These are phyloP conservation scores for Dryadomyces quercivorus DNA, from an alignment of 2,329 filamentous ascomycete genomes.

Conservation along the genomic window DNA sequence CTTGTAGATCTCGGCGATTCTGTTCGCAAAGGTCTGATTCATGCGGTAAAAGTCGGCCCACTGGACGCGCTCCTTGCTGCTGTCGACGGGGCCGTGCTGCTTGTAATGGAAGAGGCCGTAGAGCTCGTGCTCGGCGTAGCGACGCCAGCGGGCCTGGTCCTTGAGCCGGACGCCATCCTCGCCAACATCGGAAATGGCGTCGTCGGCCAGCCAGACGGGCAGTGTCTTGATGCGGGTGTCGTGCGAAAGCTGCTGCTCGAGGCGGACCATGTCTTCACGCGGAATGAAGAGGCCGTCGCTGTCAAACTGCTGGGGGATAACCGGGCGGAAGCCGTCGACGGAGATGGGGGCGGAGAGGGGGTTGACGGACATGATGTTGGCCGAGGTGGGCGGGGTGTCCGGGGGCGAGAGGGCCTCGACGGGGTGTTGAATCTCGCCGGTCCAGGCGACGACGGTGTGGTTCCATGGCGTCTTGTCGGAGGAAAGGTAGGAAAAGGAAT, in stretches of 20 bases:
- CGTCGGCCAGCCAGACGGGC: constrained; percentile 82
- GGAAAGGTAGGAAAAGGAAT: constrained; percentile 78
- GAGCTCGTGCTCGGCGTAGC: constrained; percentile 82
- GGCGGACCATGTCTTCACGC: constrained; percentile 53
- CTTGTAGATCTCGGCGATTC: constrained; percentile 78
- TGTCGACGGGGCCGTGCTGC: constrained; percentile 80
- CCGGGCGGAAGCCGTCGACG: constrained; percentile 54
- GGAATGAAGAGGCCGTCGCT: constrained; percentile 60
- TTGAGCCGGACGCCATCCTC: constrained; percentile 61
- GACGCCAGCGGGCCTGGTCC: constrained; percentile 76
- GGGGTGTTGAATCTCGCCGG: constrained; percentile 63
- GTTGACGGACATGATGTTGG: constrained; percentile 48
- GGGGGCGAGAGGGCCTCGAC: constrained; percentile 32
- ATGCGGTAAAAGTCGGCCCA: constrained; percentile 91
- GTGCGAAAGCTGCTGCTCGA: constrained; percentile 63
- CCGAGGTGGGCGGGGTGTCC: constrained; percentile 34
- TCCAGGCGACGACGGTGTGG: constrained; percentile 90
- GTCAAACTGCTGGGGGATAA: constrained; percentile 38
- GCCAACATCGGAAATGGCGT: constrained; percentile 42
- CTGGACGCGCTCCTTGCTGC: constrained; percentile 64
- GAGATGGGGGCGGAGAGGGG: constrained; percentile 71
- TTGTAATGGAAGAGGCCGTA: constrained; percentile 96
- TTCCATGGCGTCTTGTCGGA: constrained; percentile 79
- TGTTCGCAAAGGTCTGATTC: constrained; percentile 85
- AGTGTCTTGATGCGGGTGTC: constrained; percentile 67